Conservation (phyloP, 2,329 filamentous ascomycete species). For the Exophiala dermatitidis region DNA sequence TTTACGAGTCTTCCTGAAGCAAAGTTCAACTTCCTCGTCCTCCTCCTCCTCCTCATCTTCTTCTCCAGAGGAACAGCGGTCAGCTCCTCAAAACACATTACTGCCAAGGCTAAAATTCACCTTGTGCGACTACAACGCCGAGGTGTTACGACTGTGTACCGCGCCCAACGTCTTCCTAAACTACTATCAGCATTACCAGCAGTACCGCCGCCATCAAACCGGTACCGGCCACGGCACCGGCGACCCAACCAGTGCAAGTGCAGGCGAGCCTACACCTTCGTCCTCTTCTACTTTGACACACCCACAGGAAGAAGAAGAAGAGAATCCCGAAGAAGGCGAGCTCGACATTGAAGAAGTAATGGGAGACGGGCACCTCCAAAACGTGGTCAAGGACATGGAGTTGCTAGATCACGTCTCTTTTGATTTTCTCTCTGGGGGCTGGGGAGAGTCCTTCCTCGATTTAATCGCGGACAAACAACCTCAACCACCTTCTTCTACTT, state of each 20-base stretch:
- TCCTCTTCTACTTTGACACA: no score
- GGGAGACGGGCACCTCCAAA: conserved; percentile 43
- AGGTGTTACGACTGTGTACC: conserved; percentile 54
- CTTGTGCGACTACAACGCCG: conserved; percentile 55
- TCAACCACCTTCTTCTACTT: conserved; percentile 11
- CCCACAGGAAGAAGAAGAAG: conserved; percentile 14
- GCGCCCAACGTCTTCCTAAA: conserved; percentile 55
- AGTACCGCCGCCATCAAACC: no score
- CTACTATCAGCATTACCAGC: conserved; percentile 30
- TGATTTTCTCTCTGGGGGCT: conserved; percentile 53
- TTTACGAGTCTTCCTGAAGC: conserved; percentile 45
- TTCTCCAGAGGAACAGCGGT: no score
- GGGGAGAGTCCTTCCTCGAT: conserved; percentile 45
- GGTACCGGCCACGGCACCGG: no score
- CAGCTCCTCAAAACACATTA: background rate
- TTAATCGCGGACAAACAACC: conserved; percentile 30
- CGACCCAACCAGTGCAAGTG: no score
- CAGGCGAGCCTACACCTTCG: background rate
- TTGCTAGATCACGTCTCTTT: conserved; percentile 40
- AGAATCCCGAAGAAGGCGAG: conserved; percentile 37
- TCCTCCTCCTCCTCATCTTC: no score
- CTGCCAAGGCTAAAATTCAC: conserved; percentile 44
- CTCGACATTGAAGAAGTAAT: conserved; percentile 17
- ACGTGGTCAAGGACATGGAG: conserved; percentile 41
- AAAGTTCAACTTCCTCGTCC: no score